Evolutionary conservation across 129 eudicot genomes (phyloP).

Genomic region (Helianthus tuberosus): DNA sequence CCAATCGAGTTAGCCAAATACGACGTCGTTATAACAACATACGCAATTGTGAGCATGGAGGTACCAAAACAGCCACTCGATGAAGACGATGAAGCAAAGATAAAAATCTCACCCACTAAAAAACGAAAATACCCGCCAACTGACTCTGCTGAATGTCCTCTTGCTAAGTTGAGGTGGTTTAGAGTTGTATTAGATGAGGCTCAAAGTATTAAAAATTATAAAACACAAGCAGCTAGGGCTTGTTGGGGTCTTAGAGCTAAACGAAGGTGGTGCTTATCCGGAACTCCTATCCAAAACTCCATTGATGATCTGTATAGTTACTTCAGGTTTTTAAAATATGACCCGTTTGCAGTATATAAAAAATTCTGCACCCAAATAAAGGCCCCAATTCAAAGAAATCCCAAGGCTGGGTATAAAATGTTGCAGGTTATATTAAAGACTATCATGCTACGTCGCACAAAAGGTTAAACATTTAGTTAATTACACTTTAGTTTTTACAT

Average conservation of each 20-base stretch:
- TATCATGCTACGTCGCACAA: conserved; percentile 93
- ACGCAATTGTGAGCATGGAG: conserved; percentile 95
- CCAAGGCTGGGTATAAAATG: conserved; percentile 63
- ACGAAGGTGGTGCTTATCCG: conserved; percentile 96
- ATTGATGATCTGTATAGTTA: conserved; percentile 95
- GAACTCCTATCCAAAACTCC: conserved; percentile 93
- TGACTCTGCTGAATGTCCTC: conserved; percentile 62
- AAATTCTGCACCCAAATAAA: conserved; percentile 62
- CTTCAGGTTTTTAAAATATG: conserved; percentile 83
- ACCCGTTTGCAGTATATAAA: conserved; percentile 67
- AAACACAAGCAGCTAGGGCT: conserved; percentile 91
- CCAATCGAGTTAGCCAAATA: conserved; percentile 79
- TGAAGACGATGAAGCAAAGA: conserved; percentile 49
- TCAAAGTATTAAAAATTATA: conserved; percentile 84
- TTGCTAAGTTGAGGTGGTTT: conserved; percentile 88
- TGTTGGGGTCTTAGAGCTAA: conserved; percentile 99
- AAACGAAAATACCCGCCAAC: conserved; percentile 63
- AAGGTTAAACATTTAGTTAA: conserved; percentile 47
- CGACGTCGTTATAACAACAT: conserved; percentile 90
- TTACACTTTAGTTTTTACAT: no score
- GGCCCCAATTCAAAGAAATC: conserved; percentile 68
- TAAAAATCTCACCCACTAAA: conserved; percentile 46
- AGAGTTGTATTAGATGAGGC: conserved; percentile 95
- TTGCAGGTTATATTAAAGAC: conserved; percentile 84
- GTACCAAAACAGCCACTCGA: conserved; percentile 83